A percentile compares a stretch with the other conserved stretches of the same genome.
Conservation (phyloP, 2,329 filamentous ascomycete genomes). For the Parascedosporium putredinis region DNA sequence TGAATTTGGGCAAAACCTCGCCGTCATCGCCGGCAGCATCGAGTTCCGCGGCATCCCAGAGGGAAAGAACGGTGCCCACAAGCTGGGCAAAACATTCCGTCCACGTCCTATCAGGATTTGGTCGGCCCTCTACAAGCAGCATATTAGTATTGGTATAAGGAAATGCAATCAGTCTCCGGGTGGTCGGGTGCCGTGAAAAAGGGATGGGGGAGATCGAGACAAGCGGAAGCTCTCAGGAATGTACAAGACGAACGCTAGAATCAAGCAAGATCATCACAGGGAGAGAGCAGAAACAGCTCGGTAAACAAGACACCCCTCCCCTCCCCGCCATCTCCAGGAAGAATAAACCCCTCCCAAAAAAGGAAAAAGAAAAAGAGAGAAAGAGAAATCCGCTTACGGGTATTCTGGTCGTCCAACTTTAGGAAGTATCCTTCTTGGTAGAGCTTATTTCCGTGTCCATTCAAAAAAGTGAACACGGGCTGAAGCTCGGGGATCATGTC, state of each 20-base stretch:
- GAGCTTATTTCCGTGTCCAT: conserved; percentile 90
- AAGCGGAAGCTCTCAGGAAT: no score
- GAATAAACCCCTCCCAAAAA: conserved; percentile 2
- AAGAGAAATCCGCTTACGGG: conserved; percentile 38
- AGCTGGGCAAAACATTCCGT: conserved; percentile 95
- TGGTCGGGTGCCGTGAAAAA: no score
- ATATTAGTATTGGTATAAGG: no score
- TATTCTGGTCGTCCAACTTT: conserved; percentile 91
- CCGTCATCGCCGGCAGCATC: conserved; percentile 78
- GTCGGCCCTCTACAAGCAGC: conserved; percentile 67
- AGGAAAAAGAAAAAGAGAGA: neutral
- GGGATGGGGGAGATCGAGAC: no score
- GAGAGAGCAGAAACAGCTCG: no score
- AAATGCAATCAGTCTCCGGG: no score
- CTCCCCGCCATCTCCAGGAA: neutral
- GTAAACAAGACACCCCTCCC: no score
- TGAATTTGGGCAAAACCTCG: conserved; percentile 82
- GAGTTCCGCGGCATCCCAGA: conserved; percentile 91
- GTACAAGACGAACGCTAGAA: no score
- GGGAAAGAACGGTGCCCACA: conserved; percentile 83
- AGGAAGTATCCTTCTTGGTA: conserved; percentile 98
- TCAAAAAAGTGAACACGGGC: conserved; percentile 88
- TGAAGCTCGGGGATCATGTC: conserved; percentile 88
- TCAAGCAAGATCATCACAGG: no score
- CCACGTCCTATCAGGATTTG: conserved; percentile 81